Evolutionary conservation across 768 basidiomycete species (phyloP), one percentile per base, ranked within the genome.

Genomic region (Kwoniella shandongensis): DNA sequence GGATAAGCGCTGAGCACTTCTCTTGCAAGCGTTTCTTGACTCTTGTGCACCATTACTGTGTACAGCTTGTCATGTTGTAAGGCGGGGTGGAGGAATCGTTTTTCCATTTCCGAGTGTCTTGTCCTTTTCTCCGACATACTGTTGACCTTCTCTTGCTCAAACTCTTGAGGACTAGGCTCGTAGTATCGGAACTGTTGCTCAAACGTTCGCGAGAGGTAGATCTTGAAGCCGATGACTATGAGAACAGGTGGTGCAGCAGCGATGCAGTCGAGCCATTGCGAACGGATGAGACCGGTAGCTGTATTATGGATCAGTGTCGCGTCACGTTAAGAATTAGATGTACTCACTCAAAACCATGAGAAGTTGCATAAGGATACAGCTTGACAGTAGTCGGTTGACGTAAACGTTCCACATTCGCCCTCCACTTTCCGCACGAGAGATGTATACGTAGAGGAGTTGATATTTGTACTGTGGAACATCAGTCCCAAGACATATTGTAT

Each of bases 321-420:
- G 18, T n/a, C 30, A 44, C 10, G 22, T 11, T 15, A 25, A 23
- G 13, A 15, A 7, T 12, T 8, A 15, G 22, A 35, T 80, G 4
- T 4, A 69, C 90, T 62, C 75, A 96, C 91, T 96, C 45, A 97
- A 82, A 44, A 76, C 63, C 74, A 79, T 75, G 29, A 79, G 59
- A 2, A 75, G 61, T 68, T 97, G 92, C 93, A 97, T 97, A 66
- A 96, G 77, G 23, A 93, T 73, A 4, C 88, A 82, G 30, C 84
- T 86, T 56, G 84, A 79, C 13, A 98, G 78, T 22, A 98, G 79
- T 51, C 96, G 85, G 75, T 99, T 99, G 77, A 90, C 81, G 44
- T 89, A 82, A n/a, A 90, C 85, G 70, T 96, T 96, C 91, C 91
- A 96, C 64, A 94, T 79, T 18, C 90, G 87, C 4, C 96, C 96